Conservation (phyloP, 2,329 filamentous ascomycete genomes). For the Colletotrichum lupini region DNA sequence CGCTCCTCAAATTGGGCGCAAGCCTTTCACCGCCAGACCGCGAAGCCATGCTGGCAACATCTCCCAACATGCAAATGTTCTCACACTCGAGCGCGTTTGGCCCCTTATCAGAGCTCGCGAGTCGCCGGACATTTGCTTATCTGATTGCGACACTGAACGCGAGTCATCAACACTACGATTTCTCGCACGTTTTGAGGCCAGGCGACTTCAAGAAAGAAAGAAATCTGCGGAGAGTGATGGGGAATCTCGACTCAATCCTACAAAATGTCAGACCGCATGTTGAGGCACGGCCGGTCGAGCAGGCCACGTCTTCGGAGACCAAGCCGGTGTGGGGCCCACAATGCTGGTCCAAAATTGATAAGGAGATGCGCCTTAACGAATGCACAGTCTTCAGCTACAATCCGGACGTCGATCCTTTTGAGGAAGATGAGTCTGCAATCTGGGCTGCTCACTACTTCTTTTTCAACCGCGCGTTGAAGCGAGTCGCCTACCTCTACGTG, state of each 20-base stretch:
- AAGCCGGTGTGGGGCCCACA: constrained; percentile 82
- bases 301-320: constrained; percentile 48
- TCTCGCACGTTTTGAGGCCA: constrained; percentile 89
- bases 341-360: constrained; percentile 93
- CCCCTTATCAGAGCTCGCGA: constrained; percentile 86
- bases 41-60: constrained; percentile 74
- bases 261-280: constrained; percentile 82
- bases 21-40: constrained; percentile 87
- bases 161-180: constrained; percentile 91
- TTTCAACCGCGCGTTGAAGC: constrained; percentile 92
- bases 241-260: constrained; percentile 86
- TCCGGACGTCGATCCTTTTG: constrained; percentile 89
- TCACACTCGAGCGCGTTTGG: constrained; percentile 93
- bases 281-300: constrained; percentile 55
- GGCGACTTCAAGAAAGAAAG: constrained; percentile 90
- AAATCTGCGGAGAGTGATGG: constrained; percentile 83
- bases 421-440: constrained; percentile 91
- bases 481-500: constrained; percentile 93
- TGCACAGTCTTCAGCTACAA: constrained; percentile 92
- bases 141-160: constrained; percentile 96
- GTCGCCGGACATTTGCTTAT: constrained; percentile 93
- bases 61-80: constrained; percentile 68
- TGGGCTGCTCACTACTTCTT: constrained; percentile 98
- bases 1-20: constrained; percentile 85
- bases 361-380: constrained; percentile 91